Evolutionary conservation across 83 land plant species (phyloP).

Genomic region (Diphasiastrum complanatum): DNA sequence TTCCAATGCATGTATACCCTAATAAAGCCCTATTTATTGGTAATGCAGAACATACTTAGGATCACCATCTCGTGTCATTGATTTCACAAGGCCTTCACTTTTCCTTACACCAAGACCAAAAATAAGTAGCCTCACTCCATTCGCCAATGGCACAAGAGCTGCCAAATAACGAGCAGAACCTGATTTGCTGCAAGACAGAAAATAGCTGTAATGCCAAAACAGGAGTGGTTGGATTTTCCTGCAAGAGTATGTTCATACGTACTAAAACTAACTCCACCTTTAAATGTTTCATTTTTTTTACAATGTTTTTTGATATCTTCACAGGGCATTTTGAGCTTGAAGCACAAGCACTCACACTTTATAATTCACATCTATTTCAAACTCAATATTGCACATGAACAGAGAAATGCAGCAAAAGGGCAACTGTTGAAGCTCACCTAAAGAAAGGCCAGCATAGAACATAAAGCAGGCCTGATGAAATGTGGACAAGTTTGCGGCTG

Average conservation of each 20-base stretch:
- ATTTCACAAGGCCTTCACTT: constrained; percentile 71
- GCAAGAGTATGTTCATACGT: too few relatives aligned
- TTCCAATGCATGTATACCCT: too few relatives aligned
- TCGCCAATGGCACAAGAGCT: constrained; percentile 59
- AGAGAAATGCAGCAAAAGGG: too few relatives aligned
- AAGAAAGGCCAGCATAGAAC: constrained; percentile 71
- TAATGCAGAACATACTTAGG: constrained; percentile 47
- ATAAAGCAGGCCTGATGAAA: constrained; percentile 69
- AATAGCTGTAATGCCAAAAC: constrained; percentile 3
- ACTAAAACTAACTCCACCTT: too few relatives aligned
- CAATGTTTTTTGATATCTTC: too few relatives aligned
- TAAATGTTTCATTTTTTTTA: too few relatives aligned
- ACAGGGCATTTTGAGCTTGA: too few relatives aligned
- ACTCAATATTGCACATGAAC: too few relatives aligned
- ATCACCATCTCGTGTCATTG: constrained; percentile 67
- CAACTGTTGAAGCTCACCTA: constrained; percentile 40
- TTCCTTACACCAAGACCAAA: constrained; percentile 51
- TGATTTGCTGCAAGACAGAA: constrained; percentile 38
- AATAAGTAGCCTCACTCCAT: constrained; percentile 54
- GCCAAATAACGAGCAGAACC: constrained; percentile 70
- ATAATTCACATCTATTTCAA: background rate
- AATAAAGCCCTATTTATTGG: too few relatives aligned
- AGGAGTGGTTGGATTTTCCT: too few relatives aligned
- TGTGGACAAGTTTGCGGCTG: constrained; percentile 83
- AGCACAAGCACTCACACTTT: background rate